Percentiles rank a stretch among this genome's conserved stretches.
phyloP scores from a whole-genome alignment of 1,284 basidiomycete genomes.

The Termitomyces sp. region DNA sequence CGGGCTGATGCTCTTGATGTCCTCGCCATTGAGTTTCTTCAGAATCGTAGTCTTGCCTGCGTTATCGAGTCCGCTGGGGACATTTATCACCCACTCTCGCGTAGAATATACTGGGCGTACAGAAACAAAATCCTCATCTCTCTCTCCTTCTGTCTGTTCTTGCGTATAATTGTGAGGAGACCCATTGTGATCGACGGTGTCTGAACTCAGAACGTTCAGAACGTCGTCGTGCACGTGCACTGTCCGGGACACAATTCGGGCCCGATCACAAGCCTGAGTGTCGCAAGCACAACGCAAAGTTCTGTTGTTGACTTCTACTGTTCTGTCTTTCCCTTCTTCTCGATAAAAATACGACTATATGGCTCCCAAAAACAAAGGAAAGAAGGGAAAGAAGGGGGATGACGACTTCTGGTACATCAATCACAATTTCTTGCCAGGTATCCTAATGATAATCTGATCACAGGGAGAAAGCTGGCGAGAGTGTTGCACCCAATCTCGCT shows the following conservation, averaged over 20 bases:
- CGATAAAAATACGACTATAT: slow-evolving; percentile 34
- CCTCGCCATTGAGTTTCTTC: slow-evolving; percentile 90
- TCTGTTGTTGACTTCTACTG: background rate
- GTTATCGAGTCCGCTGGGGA: slow-evolving; percentile 90
- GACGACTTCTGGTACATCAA: slow-evolving; percentile 72
- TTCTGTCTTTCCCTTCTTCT: slow-evolving; percentile 1
- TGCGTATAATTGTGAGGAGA: slow-evolving; percentile 94
- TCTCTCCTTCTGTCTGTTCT: slow-evolving; percentile 91
- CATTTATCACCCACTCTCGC: slow-evolving; percentile 10
- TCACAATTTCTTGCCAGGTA: slow-evolving; percentile 3
- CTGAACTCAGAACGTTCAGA: too few species aligned
- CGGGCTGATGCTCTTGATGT: slow-evolving; percentile 84
- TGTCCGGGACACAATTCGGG: slow-evolving; percentile 1
- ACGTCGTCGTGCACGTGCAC: slow-evolving; percentile 2
- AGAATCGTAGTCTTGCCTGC: slow-evolving; percentile 98
- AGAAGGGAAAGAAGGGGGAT: slow-evolving; percentile 78
- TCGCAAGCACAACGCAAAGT: too few species aligned
- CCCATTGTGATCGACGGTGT: slow-evolving; percentile 51
- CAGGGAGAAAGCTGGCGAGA: slow-evolving; percentile 68
- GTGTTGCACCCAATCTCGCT: slow-evolving; percentile 41
- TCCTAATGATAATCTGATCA: slow-evolving; percentile 17
- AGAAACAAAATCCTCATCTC: slow-evolving; percentile 97
- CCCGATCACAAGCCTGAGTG: background rate
- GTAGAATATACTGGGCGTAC: slow-evolving; percentile 38
- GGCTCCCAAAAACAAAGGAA: slow-evolving; percentile 86